These are phyloP conservation scores for Talaromyces sp. DNA, from an alignment of 2,329 filamentous ascomycete species.

Conservation along the genomic window DNA sequence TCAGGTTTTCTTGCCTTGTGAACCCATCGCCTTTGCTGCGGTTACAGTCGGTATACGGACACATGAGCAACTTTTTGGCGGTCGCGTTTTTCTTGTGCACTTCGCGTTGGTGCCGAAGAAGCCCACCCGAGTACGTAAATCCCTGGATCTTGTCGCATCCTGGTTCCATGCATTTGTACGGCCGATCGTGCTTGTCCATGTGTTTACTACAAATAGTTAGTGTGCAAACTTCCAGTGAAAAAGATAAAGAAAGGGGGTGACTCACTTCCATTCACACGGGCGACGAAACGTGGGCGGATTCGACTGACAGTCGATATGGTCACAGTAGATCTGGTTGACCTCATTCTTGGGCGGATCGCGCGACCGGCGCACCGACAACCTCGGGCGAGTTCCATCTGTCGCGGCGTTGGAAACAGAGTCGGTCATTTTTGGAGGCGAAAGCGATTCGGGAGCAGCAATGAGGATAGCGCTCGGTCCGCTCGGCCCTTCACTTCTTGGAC, in stretches of 20 bases:
- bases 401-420: slow-evolving; percentile 17
- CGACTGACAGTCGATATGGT: slow-evolving; percentile 62
- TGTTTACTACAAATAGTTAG: slow-evolving; percentile 63
- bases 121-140: slow-evolving; percentile 90
- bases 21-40: slow-evolving; percentile 84
- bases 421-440: slow-evolving; percentile 31
- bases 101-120: slow-evolving; percentile 85
- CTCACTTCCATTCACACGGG: slow-evolving; percentile 93
- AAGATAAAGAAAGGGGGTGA: slow-evolving; percentile 17
- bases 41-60: slow-evolving; percentile 82
- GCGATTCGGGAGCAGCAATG: slow-evolving; percentile 28
- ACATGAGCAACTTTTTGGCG: slow-evolving; percentile 80
- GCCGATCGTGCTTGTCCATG: slow-evolving; percentile 96
- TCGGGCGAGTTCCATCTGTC: slow-evolving; percentile 30
- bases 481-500: slow-evolving; percentile 38
- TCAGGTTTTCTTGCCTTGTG: slow-evolving; percentile 86
- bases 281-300: slow-evolving; percentile 64
- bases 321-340: slow-evolving; percentile 73
- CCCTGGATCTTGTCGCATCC: slow-evolving; percentile 87
- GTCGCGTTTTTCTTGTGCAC: slow-evolving; percentile 88
- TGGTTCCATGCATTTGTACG: slow-evolving; percentile 77
- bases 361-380: slow-evolving; percentile 36
- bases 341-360: slow-evolving; percentile 56
- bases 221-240: slow-evolving; percentile 17
- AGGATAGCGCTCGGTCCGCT: slow-evolving; percentile 29